Evolutionary conservation across 2,329 filamentous ascomycete species (phyloP), one percentile per base, ranked within the genome.

Genomic region (Lachnellula willkommii): DNA sequence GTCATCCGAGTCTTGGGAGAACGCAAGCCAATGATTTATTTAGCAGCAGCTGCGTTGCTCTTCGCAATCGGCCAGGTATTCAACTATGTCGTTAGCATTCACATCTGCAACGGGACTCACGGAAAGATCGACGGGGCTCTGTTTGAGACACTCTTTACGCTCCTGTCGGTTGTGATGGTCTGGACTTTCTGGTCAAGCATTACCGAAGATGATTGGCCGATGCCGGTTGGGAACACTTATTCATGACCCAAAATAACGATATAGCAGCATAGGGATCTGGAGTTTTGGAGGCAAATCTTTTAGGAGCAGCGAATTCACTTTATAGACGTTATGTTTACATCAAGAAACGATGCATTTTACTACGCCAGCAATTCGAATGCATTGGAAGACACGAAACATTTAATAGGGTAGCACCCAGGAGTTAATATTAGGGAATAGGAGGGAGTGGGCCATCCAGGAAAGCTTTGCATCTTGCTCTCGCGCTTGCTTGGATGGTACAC

Each of bases 141-240:
- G 1, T 99, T 99, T 72, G 83, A 96, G 72, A 95, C 92, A 0
- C 76, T 97, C 6, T 97, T 99, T 75, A 97, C 92, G 0, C 78
- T 96, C 1, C 75, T 93, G 12, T 80, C 92, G 0, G 90, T 99
- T 4, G 79, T 90, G 17, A 84, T 84, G 74, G 75, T 96, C 62
- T 99, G 94, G 92, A 73, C 89, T 55, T 99, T 99, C 78, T 99
- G 94, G 94, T 95, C 91, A 47, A 96, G 91, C 75, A 99, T 99
- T 67, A 99, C 94, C 15, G 94, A 99, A 74, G 94, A 99, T 68
- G 93, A 96, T 76, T 99, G 94, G 94, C 90, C 92, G 17, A 80
- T 81, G 72, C 75, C 78, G 36, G 72, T 65, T 35, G 55, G 60
- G 17, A 64, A 57, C 51, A 65, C 64, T 20, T 69, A 69, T 53